Base-by-base conservation (phyloP, 2,329 filamentous ascomycete species). In the Sphaerulina vaccinii region DNA sequence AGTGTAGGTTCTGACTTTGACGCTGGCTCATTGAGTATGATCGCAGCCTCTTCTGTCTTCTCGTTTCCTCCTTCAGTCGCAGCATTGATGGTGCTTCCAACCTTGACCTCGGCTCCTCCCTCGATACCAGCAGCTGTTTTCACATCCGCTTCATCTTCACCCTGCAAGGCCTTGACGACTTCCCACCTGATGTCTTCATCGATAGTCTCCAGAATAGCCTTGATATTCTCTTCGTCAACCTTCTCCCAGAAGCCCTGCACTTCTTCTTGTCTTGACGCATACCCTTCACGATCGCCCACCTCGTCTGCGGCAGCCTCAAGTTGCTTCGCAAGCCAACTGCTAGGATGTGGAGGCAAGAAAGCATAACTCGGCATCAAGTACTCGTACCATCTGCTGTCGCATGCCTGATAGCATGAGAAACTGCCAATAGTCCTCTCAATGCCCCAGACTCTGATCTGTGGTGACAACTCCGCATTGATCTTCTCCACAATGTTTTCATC, bases 311-410 rank as follows among this genome's bases (percentile, higher is more conserved):
- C 75, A 63, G 92, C 83, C n/a, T 83, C 79, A n/a, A 95, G 75
- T 67, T 90, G 88, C 72, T 86, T 88, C 7, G 88, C 91, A 29
- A 99, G 71, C 68, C 82, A 96, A 55, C 88, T 95, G 57, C 86
- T 85, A 0, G 91, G 91, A 68, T 97, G 91, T 0, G 93, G 93
- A 16, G 93, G 93, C 24, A 99, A 75, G 62, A 99, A 88, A 51
- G 88, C 90, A 71, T 97, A 90, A 36, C 88, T 93, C 2, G 93
- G 93, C 70, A 99, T 88, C 46, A 99, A 77, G 68, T 99, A 99
- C 74, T 99, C 93, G 73, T 99, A 99, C 79, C 91, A 95, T 61
- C 93, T 81, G 21, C 90, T 96, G 71, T 99, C 93, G 72, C 92
- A 96, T 50, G 88, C 82, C 68, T 95, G 87, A 72, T 99, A 99